phyloP scores from a whole-genome alignment of 2,329 filamentous ascomycete species.

The Colletotrichum sidae region DNA sequence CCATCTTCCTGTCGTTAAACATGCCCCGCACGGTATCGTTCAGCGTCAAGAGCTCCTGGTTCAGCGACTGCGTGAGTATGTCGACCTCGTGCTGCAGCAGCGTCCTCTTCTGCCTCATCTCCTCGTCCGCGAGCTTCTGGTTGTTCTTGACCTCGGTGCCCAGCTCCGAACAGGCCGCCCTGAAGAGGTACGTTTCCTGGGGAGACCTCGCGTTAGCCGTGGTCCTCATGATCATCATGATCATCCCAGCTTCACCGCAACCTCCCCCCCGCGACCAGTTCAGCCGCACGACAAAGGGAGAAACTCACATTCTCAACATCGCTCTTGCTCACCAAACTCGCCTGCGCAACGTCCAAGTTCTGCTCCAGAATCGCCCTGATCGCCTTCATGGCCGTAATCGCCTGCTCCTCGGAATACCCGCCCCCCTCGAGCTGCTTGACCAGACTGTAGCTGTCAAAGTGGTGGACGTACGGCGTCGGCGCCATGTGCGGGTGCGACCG shows the following conservation, averaged over 20 bases:
- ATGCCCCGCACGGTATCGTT: slow-evolving; percentile 95
- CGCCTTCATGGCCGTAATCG: slow-evolving; percentile 91
- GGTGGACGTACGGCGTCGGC: slow-evolving; percentile 87
- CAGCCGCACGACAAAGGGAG: background rate
- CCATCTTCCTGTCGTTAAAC: slow-evolving; percentile 97
- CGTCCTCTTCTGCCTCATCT: slow-evolving; percentile 83
- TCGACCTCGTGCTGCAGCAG: slow-evolving; percentile 96
- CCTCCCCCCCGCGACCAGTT: too few species aligned
- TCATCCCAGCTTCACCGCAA: too few species aligned
- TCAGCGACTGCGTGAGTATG: slow-evolving; percentile 85
- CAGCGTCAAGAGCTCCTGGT: slow-evolving; percentile 83
- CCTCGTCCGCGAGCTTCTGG: slow-evolving; percentile 80
- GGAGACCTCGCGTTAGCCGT: background rate
- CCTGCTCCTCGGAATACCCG: slow-evolving; percentile 79
- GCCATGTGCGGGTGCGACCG: slow-evolving; percentile 74
- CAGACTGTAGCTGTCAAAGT: slow-evolving; percentile 94
- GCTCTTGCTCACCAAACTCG: slow-evolving; percentile 86
- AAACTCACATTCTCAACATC: slow-evolving; percentile 83
- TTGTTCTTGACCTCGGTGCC: slow-evolving; percentile 86
- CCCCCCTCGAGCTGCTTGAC: slow-evolving; percentile 81
- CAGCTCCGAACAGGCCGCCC: slow-evolving; percentile 92
- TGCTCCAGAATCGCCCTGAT: slow-evolving; percentile 80
- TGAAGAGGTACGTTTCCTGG: slow-evolving; percentile 89
- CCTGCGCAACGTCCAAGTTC: slow-evolving; percentile 84
- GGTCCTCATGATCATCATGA: background rate